Base-by-base conservation (phyloP, 805 yeast genomes). In the Ogataea nitratoaversa region DNA sequence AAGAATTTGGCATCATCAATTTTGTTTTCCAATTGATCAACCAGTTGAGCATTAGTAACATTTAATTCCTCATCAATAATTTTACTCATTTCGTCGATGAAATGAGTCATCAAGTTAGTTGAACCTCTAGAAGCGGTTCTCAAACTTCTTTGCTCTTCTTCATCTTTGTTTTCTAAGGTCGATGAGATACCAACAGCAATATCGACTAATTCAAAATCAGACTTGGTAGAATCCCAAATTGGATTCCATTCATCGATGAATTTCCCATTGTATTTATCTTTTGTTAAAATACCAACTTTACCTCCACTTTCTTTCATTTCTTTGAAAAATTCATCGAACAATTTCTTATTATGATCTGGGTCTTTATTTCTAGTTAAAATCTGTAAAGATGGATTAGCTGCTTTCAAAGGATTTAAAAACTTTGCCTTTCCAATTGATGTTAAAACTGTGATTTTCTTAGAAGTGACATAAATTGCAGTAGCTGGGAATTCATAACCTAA, bases 401-500 rank as follows among this genome's bases (percentile, higher is more conserved):
- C 55, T 25, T 72, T 68, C 53, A 88, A 70, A 5, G 77, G 74
- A 32, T 72, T 74, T 50, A 91, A 67, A 66, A 89, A 83, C 59
- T 82, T 86, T 31, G 95, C 88, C 63, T 91, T 91, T 6, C 87
- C 87, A 36, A 79, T 82, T 23, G 91, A 81, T 0, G 97, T 90
- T 42, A 90, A 71, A 40, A 91, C 67, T 4, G 78, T 62, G 29
- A 79, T 67, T 48, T 77, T 78, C 29, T 74, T 76, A 40, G 73
- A 71, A 3, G 84, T 74, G 42, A 90, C 65, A 37, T 73, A 78
- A 38, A 91, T 64, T 23, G 80, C 79, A 2, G 97, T 89, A 37
- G 93, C 93, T n/a, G 95, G 95, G 57, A 91, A 91, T 60, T 93
- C 98, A 60, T 90, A 91, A 4, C 97, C 96, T 36, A 91, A 66